Conservation (phyloP, 805 yeast genomes). For the Starmerella stellata region DNA sequence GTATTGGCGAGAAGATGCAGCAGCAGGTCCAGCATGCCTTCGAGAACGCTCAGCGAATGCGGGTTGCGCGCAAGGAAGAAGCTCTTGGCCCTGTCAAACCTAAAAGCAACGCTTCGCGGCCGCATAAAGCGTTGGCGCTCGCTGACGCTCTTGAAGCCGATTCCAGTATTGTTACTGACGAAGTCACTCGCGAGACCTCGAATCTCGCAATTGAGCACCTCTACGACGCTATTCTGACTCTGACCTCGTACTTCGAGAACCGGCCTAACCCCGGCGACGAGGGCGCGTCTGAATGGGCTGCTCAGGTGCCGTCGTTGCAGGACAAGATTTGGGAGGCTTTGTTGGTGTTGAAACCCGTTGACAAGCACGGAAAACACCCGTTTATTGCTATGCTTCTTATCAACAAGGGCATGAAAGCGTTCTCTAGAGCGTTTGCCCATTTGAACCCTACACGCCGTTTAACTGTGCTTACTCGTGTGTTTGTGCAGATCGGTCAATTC, state of each 20-base stretch:
- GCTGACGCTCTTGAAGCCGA: slow-evolving; percentile 23
- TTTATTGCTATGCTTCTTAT: slow-evolving; percentile 67
- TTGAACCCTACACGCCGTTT: slow-evolving; percentile 57
- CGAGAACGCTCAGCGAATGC: slow-evolving; percentile 54
- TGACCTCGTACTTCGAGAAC: slow-evolving; percentile 60
- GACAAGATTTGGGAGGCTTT: slow-evolving; percentile 55
- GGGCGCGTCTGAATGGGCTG: slow-evolving; percentile 21
- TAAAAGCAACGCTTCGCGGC: slow-evolving; percentile 12
- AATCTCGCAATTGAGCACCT: slow-evolving; percentile 61
- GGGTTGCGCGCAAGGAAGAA: slow-evolving; percentile 43
- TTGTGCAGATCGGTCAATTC: slow-evolving; percentile 62
- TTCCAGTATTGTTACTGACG: slow-evolving; percentile 16
- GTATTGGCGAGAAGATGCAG: slow-evolving; percentile 58
- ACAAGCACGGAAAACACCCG: slow-evolving; percentile 33
- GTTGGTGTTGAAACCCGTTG: slow-evolving; percentile 29
- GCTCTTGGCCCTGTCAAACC: slow-evolving; percentile 23
- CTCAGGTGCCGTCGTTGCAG: slow-evolving; percentile 18
- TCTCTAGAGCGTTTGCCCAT: slow-evolving; percentile 76
- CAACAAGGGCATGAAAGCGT: slow-evolving; percentile 73
- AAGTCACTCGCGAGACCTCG: slow-evolving; percentile 29
- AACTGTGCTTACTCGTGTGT: slow-evolving; percentile 56
- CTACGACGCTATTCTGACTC: slow-evolving; percentile 54
- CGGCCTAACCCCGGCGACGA: slow-evolving; percentile 26
- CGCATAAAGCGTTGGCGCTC: slow-evolving; percentile 22
- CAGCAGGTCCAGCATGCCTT: slow-evolving; percentile 95